These are phyloP conservation scores for Paecilomyces formosus DNA, from an alignment of 2,329 filamentous ascomycete genomes.

Conservation along the genomic window DNA sequence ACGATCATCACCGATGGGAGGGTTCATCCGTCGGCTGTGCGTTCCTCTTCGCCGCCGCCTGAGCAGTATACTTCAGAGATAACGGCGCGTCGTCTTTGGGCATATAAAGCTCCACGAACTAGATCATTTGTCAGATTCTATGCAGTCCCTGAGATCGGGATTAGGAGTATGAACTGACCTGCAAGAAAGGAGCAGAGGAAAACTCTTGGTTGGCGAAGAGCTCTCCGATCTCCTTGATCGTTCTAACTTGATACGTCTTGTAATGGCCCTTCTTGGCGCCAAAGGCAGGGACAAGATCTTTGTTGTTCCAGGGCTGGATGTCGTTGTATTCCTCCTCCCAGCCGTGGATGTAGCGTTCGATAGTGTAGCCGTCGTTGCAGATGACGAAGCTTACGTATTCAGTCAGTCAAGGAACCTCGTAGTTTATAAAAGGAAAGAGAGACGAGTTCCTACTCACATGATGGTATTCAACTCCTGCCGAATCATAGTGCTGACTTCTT, in stretches of 20 bases:
- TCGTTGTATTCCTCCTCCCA: constrained; percentile 77
- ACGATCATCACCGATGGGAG: no score
- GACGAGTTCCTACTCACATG: constrained; percentile 48
- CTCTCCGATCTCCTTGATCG: constrained; percentile 58
- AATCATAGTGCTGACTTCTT: constrained; percentile 80
- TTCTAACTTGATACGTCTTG: constrained; percentile 61
- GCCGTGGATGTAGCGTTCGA: constrained; percentile 82
- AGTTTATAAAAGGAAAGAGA: background rate
- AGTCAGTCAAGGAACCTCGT: constrained; percentile 27
- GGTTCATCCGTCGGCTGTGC: background rate
- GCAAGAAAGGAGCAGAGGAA: constrained; percentile 41
- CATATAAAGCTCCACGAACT: constrained; percentile 80
- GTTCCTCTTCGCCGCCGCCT: constrained; percentile 64
- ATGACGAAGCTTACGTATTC: constrained; percentile 55
- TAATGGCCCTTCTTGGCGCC: constrained; percentile 50
- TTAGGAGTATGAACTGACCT: constrained; percentile 21
- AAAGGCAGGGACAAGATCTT: constrained; percentile 60
- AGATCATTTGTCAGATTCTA: constrained; percentile 28
- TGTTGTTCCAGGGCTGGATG: constrained; percentile 67
- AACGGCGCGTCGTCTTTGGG: constrained; percentile 69
- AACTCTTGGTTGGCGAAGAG: constrained; percentile 61
- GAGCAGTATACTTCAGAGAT: constrained; percentile 61
- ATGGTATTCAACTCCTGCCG: constrained; percentile 66
- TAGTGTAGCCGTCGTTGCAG: constrained; percentile 83
- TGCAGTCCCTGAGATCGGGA: background rate